These are phyloP conservation scores for Porcisia hertigi DNA, from an alignment of 208 protist genomes.

Conservation along the genomic window DNA sequence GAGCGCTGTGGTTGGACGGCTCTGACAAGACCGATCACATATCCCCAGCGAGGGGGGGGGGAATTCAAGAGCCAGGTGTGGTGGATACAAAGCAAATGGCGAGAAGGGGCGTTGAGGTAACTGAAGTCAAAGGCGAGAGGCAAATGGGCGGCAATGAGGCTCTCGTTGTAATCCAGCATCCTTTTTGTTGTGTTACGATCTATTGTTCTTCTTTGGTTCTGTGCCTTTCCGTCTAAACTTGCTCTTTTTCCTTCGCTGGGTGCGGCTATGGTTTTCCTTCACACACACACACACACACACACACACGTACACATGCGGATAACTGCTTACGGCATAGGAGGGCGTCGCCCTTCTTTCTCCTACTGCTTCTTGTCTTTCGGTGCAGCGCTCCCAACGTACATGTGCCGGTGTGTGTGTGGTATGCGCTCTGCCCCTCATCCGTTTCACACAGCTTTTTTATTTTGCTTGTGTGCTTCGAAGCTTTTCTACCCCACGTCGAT, in stretches of 20 bases:
- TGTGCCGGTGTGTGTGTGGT: too few relatives aligned
- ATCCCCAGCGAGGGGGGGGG: constrained; percentile 6
- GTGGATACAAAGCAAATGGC: not conserved
- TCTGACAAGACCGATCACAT: not conserved
- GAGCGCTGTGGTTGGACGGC: not conserved
- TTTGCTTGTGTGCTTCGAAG: too few relatives aligned
- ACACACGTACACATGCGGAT: constrained; percentile 1
- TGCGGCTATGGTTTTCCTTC: not conserved
- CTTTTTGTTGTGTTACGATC: not conserved
- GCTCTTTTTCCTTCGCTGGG: not conserved
- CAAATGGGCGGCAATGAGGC: not conserved
- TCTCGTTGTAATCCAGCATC: not conserved
- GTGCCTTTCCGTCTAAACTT: not conserved
- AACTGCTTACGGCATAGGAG: not conserved
- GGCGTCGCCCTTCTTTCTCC: too few relatives aligned
- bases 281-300: not conserved
- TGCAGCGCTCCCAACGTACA: too few relatives aligned
- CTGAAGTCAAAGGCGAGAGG: not conserved
- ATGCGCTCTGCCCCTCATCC: too few relatives aligned
- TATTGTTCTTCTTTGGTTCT: not conserved
- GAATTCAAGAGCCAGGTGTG: not conserved
- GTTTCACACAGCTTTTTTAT: too few relatives aligned
- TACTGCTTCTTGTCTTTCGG: too few relatives aligned
- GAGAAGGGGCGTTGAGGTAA: not conserved
- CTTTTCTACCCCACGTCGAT: too few relatives aligned